Evolutionary conservation across 2,329 filamentous ascomycete species (phyloP), one percentile per base, ranked within the genome.

Genomic region (Trichophyton benhamiae): DNA sequence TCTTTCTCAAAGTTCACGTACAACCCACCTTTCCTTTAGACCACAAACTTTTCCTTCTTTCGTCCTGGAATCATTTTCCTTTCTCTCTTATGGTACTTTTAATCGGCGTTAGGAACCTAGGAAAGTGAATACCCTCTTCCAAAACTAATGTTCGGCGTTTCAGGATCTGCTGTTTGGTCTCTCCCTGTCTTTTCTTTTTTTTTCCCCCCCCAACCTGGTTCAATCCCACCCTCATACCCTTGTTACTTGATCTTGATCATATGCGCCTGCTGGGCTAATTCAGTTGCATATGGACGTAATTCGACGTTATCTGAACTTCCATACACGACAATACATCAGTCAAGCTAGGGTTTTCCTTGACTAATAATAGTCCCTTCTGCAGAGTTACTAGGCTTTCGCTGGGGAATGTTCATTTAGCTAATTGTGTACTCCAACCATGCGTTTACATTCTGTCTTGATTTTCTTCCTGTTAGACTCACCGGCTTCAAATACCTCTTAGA

Each of bases 41-140:
- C 55, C 58, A 59, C 60, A 42, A 61, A 52, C 58, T 33, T 61
- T 60, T 49, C 61, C 62, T 60, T 62, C 49, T 25, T 15, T 4
- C n/a, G 6, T 30, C 33, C 27, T 11, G 13, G 8, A 55, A 15
- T 25, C 52, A 7, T 13, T 36, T 61, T 66, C 64, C 46, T 63
- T 58, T 48, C 64, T 66, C 64, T 63, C 69, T 63, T 63, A 60
- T 63, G 62, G 57, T 64, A 64, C 59, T 63, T 61, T 61, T 65
- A 65, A 64, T 67, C 63, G 64, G 67, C 65, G 66, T 68, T 68
- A 62, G 65, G 65, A 36, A n/a, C 11, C 22, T 11, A 22, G 69
- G 69, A 66, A 65, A 67, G 64, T 62, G 66, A 65, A 71, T 73
- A 72, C 71, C 70, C 70, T 63, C 64, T 64, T 67, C 73, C 72